Evolutionary conservation across 2,329 filamentous ascomycete genomes (phyloP).

Genomic region (Beauveria australis): DNA sequence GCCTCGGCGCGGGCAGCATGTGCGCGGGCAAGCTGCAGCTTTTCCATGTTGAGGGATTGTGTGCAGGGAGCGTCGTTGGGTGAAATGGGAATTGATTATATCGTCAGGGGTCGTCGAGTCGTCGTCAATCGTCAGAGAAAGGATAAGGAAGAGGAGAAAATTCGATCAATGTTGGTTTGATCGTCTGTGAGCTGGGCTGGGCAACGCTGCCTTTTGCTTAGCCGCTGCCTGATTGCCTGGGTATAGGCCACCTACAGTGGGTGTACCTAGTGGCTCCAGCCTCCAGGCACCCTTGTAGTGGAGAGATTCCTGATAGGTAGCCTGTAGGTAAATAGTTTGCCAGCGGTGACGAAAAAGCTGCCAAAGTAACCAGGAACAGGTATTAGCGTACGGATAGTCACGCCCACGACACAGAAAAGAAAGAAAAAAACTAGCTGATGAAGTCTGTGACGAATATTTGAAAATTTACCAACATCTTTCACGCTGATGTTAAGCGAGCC

Average conservation of each 20-base stretch:
- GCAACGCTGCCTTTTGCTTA: neutral
- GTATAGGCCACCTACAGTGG: too few species aligned
- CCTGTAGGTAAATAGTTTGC: too few species aligned
- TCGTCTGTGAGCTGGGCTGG: neutral
- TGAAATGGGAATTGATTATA: neutral
- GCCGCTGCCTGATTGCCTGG: neutral
- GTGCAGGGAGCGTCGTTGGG: neutral
- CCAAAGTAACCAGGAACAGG: too few species aligned
- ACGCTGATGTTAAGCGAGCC: too few species aligned
- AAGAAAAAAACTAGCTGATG: too few species aligned
- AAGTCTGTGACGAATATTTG: too few species aligned
- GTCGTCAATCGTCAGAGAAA: neutral
- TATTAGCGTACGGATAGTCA: too few species aligned
- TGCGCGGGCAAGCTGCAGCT: conserved; percentile 8
- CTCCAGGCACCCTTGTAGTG: neutral
- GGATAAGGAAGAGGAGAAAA: neutral
- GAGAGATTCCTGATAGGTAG: neutral
- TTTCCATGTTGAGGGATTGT: conserved; percentile 1
- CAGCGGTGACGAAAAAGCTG: too few species aligned
- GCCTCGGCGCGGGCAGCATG: conserved; percentile 7
- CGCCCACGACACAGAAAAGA: too few species aligned
- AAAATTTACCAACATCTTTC: too few species aligned
- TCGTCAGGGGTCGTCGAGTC: neutral
- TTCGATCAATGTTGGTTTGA: neutral
- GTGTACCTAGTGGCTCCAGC: neutral